Conservation (phyloP, 2,329 filamentous ascomycete species). For the Rutstroemia sp. region DNA sequence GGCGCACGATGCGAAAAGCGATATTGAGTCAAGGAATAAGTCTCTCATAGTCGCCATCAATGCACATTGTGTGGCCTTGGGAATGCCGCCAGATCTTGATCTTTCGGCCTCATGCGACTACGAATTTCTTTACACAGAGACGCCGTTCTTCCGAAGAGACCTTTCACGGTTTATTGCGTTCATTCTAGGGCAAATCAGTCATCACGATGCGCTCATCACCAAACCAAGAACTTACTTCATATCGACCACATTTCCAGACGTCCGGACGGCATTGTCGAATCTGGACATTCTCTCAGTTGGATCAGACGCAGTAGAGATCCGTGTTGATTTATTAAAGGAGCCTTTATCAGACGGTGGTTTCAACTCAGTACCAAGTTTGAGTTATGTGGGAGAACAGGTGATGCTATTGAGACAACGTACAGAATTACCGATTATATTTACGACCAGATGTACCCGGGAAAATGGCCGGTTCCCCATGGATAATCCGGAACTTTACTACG, state of each 20-base stretch:
- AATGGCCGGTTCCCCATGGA: slow-evolving; percentile 84
- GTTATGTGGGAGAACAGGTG: slow-evolving; percentile 79
- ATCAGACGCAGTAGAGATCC: slow-evolving; percentile 76
- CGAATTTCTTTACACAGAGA: slow-evolving; percentile 75
- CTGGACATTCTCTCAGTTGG: slow-evolving; percentile 83
- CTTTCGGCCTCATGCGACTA: slow-evolving; percentile 70
- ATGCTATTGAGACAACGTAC: slow-evolving; percentile 78
- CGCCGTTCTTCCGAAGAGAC: slow-evolving; percentile 66
- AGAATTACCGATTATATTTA: slow-evolving; percentile 86
- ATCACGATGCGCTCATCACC: slow-evolving; percentile 68
- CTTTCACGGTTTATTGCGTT: slow-evolving; percentile 73
- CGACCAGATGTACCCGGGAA: slow-evolving; percentile 72
- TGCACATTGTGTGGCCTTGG: slow-evolving; percentile 65
- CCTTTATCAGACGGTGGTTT: slow-evolving; percentile 54
- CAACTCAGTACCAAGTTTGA: slow-evolving; percentile 64
- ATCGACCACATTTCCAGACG: slow-evolving; percentile 82
- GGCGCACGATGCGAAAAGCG: slow-evolving; percentile 46
- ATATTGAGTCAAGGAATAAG: slow-evolving; percentile 51
- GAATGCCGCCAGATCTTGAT: slow-evolving; percentile 58
- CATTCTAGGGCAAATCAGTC: slow-evolving; percentile 69
- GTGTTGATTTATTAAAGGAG: slow-evolving; percentile 75
- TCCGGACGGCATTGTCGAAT: slow-evolving; percentile 74
- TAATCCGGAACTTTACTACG: slow-evolving; percentile 64
- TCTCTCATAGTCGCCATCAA: slow-evolving; percentile 62
- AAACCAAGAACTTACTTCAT: slow-evolving; percentile 79